Evolutionary conservation across 2,329 filamentous ascomycete species (phyloP).

Genomic region (Cladosporium sp.): DNA sequence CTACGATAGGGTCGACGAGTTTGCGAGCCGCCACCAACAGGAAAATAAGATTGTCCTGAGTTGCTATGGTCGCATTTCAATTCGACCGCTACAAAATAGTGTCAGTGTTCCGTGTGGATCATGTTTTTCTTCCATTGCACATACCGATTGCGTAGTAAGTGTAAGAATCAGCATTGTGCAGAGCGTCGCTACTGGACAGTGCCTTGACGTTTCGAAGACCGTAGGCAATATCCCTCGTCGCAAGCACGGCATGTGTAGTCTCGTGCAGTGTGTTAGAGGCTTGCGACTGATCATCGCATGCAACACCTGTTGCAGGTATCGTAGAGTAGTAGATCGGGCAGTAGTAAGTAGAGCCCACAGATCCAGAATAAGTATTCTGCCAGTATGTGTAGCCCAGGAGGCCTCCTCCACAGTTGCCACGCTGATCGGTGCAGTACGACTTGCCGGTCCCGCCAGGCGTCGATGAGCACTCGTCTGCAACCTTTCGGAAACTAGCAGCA

Average conservation of each 20-base stretch:
- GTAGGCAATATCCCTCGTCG: conserved; percentile 59
- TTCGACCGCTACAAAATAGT: not conserved
- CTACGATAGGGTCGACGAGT: not conserved
- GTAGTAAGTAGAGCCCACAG: conserved; percentile 59
- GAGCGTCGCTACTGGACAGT: conserved; percentile 51
- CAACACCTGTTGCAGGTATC: conserved; percentile 49
- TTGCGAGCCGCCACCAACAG: not conserved
- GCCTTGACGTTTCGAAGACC: conserved; percentile 53
- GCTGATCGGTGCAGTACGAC: conserved; percentile 61
- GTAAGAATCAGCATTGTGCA: conserved; percentile 64
- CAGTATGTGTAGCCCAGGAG: conserved; percentile 56
- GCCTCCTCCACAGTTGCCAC: conserved; percentile 50
- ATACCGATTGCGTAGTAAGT: conserved; percentile 48
- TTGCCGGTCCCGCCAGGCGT: conserved; percentile 50
- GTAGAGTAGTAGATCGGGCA: conserved; percentile 60
- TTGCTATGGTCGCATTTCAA: not conserved
- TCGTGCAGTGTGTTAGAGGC: conserved; percentile 66
- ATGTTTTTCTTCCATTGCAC: not conserved
- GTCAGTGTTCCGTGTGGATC: not conserved
- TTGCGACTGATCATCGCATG: conserved; percentile 65
- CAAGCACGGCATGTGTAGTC: conserved; percentile 55
- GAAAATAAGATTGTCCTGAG: not conserved
- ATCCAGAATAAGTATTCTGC: conserved; percentile 29
- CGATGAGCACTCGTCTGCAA: conserved; percentile 57
- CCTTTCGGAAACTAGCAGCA: conserved; percentile 50